Evolutionary conservation across 805 yeast species (phyloP).

Genomic region (Candida bentonensis): DNA sequence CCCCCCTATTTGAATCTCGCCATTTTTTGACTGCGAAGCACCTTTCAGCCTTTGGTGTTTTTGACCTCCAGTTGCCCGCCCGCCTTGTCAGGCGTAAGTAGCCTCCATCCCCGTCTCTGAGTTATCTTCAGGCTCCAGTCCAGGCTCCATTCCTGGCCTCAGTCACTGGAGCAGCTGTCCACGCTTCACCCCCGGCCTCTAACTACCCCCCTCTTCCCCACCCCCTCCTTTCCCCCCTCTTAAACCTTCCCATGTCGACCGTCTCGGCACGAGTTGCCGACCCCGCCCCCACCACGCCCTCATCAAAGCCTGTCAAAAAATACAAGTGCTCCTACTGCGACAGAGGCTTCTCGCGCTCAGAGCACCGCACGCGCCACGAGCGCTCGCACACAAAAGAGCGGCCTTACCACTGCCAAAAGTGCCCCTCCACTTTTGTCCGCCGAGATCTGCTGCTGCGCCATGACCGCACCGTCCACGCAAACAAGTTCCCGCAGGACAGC

Average conservation of each 20-base stretch:
- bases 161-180: no score
- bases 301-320: conserved; percentile 34
- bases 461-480: conserved; percentile 56
- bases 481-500: background rate
- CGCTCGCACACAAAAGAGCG: conserved; percentile 69
- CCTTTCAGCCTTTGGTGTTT: no score
- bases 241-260: background rate
- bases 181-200: no score
- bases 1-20: no score
- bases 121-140: no score
- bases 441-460: conserved; percentile 67
- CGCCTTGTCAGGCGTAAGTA: no score
- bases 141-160: no score
- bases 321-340: conserved; percentile 72
- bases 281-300: background rate
- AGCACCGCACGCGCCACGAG: conserved; percentile 67
- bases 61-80: no score
- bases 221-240: background rate
- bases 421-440: conserved; percentile 62
- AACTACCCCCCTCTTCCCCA: background rate
- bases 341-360: conserved; percentile 64
- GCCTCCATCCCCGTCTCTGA: no score
- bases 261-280: background rate
- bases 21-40: no score
- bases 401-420: conserved; percentile 61